Conservation (phyloP, 2,329 filamentous ascomycete genomes). For the Didymella arachidicola region DNA sequence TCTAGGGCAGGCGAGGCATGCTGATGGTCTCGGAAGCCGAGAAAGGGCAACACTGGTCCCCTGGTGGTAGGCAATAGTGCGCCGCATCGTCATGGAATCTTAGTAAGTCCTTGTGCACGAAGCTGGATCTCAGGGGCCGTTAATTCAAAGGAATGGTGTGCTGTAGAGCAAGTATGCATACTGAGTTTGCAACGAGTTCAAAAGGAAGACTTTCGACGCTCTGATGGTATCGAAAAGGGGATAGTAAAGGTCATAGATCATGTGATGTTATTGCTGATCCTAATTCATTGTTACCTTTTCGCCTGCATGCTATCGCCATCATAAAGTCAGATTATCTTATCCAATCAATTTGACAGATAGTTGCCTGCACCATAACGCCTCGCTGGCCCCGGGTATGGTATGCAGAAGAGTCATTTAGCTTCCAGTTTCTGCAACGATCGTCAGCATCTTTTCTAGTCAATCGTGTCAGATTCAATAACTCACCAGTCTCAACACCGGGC, state of each 20-base stretch:
- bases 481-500: conserved; percentile 82
- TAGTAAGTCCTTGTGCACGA: background rate
- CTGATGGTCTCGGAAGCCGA: conserved; percentile 2
- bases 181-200: background rate
- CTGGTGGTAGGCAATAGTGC: background rate
- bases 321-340: background rate
- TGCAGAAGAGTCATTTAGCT: conserved; percentile 14
- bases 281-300: background rate
- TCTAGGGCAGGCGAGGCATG: background rate
- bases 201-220: background rate
- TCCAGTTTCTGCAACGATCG: conserved; percentile 33
- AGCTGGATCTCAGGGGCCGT: background rate
- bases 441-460: conserved; percentile 18
- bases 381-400: conserved; percentile 7
- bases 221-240: background rate
- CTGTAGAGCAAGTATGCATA: background rate
- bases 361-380: conserved; percentile 12
- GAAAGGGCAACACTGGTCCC: background rate
- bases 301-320: conserved; percentile 5
- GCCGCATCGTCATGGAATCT: background rate
- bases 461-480: conserved; percentile 24
- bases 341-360: background rate
- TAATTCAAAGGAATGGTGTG: background rate
- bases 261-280: conserved; percentile 6
- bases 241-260: background rate